phyloP scores from a whole-genome alignment of 2,329 filamentous ascomycete genomes.

The Lasiodiplodia gonubiensis region DNA sequence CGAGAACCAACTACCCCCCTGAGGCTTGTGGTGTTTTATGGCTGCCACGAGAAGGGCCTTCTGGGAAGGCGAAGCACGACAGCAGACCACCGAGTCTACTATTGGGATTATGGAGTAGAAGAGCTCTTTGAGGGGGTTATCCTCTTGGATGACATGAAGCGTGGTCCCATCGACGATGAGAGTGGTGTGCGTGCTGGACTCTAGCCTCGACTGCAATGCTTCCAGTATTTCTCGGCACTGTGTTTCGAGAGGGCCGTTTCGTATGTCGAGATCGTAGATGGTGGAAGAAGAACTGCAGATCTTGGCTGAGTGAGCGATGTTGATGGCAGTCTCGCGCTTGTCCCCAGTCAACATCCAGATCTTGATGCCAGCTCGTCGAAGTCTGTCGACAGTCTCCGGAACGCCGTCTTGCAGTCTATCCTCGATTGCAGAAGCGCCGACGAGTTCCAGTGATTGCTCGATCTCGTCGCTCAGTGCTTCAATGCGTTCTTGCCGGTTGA shows the following conservation, averaged over 20 bases:
- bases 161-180: too few relatives aligned
- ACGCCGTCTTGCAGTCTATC: constrained; percentile 57
- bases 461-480: too few relatives aligned
- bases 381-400: constrained; percentile 97
- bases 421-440: too few relatives aligned
- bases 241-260: too few relatives aligned
- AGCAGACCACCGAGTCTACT: constrained; percentile 92
- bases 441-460: too few relatives aligned
- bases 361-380: constrained; percentile 96
- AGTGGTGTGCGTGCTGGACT: too few relatives aligned
- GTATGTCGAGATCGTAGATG: too few relatives aligned
- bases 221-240: too few relatives aligned
- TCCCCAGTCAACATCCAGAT: constrained; percentile 99
- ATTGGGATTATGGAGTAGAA: constrained; percentile 81
- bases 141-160: too few relatives aligned
- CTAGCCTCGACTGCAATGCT: too few relatives aligned
- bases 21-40: constrained; percentile 76
- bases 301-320: constrained; percentile 86
- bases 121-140: constrained; percentile 33
- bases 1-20: too few relatives aligned
- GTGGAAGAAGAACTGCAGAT: constrained; percentile 62
- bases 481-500: too few relatives aligned
- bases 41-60: constrained; percentile 93
- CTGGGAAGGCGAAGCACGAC: constrained; percentile 94
- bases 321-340: constrained; percentile 98